Evolutionary conservation across 345 rosid species (phyloP), one percentile per base, ranked within the genome.

Genomic region (Cardamine chenopodiifolia): DNA sequence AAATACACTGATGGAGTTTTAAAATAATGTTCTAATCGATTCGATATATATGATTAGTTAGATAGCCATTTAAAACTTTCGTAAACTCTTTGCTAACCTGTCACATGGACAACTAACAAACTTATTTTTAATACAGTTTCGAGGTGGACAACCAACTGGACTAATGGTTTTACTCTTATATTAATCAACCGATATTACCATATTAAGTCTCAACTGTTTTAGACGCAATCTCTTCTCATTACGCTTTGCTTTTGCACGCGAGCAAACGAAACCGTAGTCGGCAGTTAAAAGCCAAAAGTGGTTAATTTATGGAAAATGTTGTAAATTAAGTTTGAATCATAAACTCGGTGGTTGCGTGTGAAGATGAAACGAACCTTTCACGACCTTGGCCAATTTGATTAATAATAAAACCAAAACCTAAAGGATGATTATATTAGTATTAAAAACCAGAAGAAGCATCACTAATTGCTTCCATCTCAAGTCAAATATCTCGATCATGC

Each of bases 321-420:
- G 5, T 29, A 1, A 69, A 56, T n/a, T n/a, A n/a, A n/a, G 39
- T 53, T 72, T 62, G 54, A 29, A 15, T 17, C 39, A 45, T 45
- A 74, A 45, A 19, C 63, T 40, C 23, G 12, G 57, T 29, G 78
- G 40, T 56, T 73, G 78, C 78, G 78, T 73, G 72, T 74, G 67
- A 58, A 35, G 67, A 35, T 74, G 44, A 55, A 37, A 58, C 61
- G 20, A 74, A 34, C 67, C 72, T 66, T 74, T 66, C 78, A 48
- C 32, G 54, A 74, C 60, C 26, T 42, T 64, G 10, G 42, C 29
- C 26, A 53, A 31, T 31, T 63, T 63, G 71, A 73, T 63, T 54
- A 53, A 20, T 31, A 31, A 15, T 15, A 15, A 20, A 19, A 48
- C 67, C 52, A 48, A 20, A 29, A 72, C 49, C 18, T 53, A 19